These are phyloP conservation scores for Colletotrichum horii DNA, from an alignment of 2,329 filamentous ascomycete species.

Conservation along the genomic window DNA sequence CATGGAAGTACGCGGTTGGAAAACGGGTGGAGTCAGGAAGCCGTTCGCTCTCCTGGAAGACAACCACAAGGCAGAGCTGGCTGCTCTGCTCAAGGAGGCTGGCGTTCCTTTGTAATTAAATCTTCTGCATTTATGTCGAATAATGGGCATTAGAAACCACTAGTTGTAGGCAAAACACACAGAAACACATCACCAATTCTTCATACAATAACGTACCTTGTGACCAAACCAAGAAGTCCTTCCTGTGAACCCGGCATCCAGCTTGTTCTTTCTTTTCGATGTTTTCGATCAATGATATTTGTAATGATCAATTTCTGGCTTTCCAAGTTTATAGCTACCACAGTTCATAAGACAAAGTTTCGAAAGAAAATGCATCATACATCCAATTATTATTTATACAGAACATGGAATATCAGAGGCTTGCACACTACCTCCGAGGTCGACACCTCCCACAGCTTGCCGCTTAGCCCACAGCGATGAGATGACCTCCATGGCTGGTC, in stretches of 20 bases:
- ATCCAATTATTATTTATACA: background rate
- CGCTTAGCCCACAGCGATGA: background rate
- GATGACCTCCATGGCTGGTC: background rate
- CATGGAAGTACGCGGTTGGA: conserved; percentile 49
- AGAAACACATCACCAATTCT: background rate
- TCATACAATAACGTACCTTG: background rate
- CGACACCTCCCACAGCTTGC: background rate
- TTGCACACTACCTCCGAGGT: conserved; percentile 1
- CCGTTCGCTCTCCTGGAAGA: conserved; percentile 46
- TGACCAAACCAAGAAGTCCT: background rate
- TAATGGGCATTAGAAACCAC: background rate
- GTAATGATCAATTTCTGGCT: background rate
- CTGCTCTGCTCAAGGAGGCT: conserved; percentile 39
- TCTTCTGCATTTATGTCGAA: background rate
- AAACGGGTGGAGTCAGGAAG: conserved; percentile 53
- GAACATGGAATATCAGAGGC: background rate
- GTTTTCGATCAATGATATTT: background rate
- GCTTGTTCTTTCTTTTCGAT: background rate
- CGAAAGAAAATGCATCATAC: background rate
- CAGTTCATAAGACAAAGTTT: background rate
- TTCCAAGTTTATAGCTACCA: background rate
- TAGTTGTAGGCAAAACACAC: background rate
- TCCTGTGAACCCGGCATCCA: background rate
- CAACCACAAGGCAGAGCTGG: conserved; percentile 38
- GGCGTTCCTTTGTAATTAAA: conserved; percentile 29